Base-by-base conservation (phyloP, 2,329 filamentous ascomycete species). In the Colletotrichum sp. region DNA sequence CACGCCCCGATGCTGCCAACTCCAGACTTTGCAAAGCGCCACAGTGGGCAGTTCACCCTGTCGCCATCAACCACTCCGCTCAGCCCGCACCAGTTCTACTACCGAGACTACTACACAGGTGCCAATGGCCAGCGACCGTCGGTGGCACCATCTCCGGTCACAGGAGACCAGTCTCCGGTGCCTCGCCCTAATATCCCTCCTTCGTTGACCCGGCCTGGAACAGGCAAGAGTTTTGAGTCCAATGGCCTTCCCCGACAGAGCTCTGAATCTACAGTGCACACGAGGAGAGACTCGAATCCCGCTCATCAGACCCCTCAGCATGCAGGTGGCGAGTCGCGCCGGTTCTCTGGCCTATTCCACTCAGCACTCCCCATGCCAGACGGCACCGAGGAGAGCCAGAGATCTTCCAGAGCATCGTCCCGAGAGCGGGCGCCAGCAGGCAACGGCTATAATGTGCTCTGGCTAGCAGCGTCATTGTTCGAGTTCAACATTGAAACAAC, bases 401-500 rank as follows among this genome's bases (percentile, higher is more conserved):
- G 87, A 68, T 90, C 91, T 8, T 93, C 92, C 28, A 86, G 91
- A 72, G 90, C 90, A 34, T 92, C 91, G 6, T 92, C 90, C 16
- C 86, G 88, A n/a, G 91, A 93, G 79, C 88, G 91, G 52, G 88
- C 83, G 61, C 87, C 87, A 68, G 87, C 85, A 52, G 85, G 87
- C 30, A 87, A 90, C 67, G 89, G 92, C 27, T 94, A 93, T 78
- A 94, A 93, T 72, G 92, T 98, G 9, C 87, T 98, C 61, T 99
- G 98, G 89, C 89, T 98, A 22, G 97, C 96, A 16, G 97, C 96
- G 25, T 98, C 95, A 80, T 90, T 98, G 36, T 98, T 98, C 82
- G 96, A 98, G 84, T 99, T 98, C 87, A 98, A 98, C 81, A 98
- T 98, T 82, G 95, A 96, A 82, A 95, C 94, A 28, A 94, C 96